Conservation (phyloP, 1,139 yeast species). For the Taphrina wiesneri region DNA sequence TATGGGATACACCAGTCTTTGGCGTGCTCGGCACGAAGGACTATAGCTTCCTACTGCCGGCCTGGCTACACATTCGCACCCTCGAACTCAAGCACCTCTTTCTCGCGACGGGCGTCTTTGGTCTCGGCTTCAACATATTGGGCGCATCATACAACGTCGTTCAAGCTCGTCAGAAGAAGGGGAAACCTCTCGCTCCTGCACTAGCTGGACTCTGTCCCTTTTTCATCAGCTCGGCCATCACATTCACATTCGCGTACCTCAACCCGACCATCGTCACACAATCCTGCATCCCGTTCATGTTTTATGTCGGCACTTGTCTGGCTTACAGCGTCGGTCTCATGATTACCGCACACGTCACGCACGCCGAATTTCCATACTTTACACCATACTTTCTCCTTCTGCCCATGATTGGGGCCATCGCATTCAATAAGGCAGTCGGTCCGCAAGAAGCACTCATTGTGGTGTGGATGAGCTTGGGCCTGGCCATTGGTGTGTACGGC, state of each 20-base stretch:
- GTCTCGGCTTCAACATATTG: slow-evolving; percentile 25
- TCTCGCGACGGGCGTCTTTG: slow-evolving; percentile 21
- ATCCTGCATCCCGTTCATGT: slow-evolving; percentile 60
- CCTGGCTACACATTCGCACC: not conserved
- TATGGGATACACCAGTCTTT: slow-evolving; percentile 53
- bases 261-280: slow-evolving; percentile 46
- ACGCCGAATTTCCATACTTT: slow-evolving; percentile 62
- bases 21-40: slow-evolving; percentile 38
- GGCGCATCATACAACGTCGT: slow-evolving; percentile 54
- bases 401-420: slow-evolving; percentile 46
- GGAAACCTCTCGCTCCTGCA: slow-evolving; percentile 42
- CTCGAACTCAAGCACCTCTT: slow-evolving; percentile 27
- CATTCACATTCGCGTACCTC: slow-evolving; percentile 46
- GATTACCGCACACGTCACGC: slow-evolving; percentile 70
- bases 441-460: slow-evolving; percentile 43
- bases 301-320: slow-evolving; percentile 67
- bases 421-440: slow-evolving; percentile 37
- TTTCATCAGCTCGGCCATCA: slow-evolving; percentile 42
- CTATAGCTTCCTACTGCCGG: slow-evolving; percentile 2
- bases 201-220: slow-evolving; percentile 48
- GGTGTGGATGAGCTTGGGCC: slow-evolving; percentile 44
- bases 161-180: slow-evolving; percentile 55
- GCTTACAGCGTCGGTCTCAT: slow-evolving; percentile 60
- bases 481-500: slow-evolving; percentile 43
- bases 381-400: slow-evolving; percentile 44